Evolutionary conservation across 108 stramenopile species (phyloP), one percentile per base, ranked within the genome.

Genomic region (Skeletonema menzelii): DNA sequence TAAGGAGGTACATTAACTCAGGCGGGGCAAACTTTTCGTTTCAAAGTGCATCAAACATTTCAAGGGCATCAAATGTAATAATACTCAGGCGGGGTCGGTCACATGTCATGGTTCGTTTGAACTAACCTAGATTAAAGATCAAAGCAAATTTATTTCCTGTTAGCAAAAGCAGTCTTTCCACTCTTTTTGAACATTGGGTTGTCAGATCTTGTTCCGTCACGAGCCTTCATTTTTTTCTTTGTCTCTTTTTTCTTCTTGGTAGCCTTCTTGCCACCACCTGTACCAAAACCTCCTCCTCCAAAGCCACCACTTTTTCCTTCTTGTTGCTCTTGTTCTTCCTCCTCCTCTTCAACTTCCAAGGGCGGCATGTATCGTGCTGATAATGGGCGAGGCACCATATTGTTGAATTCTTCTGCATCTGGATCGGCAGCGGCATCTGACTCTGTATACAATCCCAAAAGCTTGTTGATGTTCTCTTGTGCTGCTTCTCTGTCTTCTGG

Each of bases 401-500:
- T 22, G 10, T 67, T 68, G 1, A 26, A 56, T 46, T 67, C 47
- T 42, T 27, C 67, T 26, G 1, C 67, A 28, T 74, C 40, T 27
- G 67, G 73, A 22, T 74, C 73, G 5, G 56, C 24, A 4, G 14
- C 2, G 2, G 73, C 73, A 74, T 74, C 73, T 4, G 67, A 65
- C 1, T 42, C 73, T 2, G 56, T 26, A 68, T 77, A 72, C 70
- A 66, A 57, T 2, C 64, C 76, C 38, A 77, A n/a, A 47, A 77
- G 61, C 32, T 49, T 73, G 19, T 73, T 72, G 28, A 79, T 67
- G 32, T 63, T 64, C 27, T 60, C 34, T 56, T 73, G 60, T 34
- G 72, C 72, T 10, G 58, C 66, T 32, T 73, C 72, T 59, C 77
- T 73, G 19, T 73, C 77, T 38, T 79, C 72, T 0, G 64, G 65